Percentiles rank a stretch among this genome's conserved stretches.
These are phyloP conservation scores for Monosporascus sp. DNA, from an alignment of 2,329 filamentous ascomycete species.

Conservation along the genomic window DNA sequence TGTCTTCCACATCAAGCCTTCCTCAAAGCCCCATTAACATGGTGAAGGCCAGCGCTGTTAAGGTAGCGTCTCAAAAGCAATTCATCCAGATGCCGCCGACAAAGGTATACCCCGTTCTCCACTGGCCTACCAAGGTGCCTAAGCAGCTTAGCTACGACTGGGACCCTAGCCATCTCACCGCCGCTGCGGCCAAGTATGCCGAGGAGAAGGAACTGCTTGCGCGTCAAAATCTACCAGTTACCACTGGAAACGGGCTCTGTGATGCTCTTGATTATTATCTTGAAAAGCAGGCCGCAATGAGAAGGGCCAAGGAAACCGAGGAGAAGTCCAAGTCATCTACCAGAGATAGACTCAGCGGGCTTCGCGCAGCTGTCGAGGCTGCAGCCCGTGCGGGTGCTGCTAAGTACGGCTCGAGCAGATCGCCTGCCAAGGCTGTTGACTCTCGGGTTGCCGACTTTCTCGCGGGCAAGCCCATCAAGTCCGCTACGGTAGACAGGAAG, in stretches of 20 bases:
- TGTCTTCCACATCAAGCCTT: not conserved
- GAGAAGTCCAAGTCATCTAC: not conserved
- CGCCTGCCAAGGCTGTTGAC: not conserved
- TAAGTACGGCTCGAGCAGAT: conserved; percentile 1
- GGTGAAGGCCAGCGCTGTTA: no score
- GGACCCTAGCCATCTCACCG: not conserved
- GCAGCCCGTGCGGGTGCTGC: conserved; percentile 1
- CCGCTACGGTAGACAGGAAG: not conserved
- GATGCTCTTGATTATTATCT: not conserved
- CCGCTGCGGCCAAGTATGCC: not conserved
- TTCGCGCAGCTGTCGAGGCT: conserved; percentile 3
- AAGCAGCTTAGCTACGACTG: not conserved
- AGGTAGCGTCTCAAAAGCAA: not conserved
- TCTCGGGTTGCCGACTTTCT: conserved; percentile 1
- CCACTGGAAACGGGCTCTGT: conserved; percentile 1
- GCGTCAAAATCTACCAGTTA: not conserved
- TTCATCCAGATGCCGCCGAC: not conserved
- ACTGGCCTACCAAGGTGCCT: conserved; percentile 1
- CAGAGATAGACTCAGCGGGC: not conserved
- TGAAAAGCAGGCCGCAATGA: not conserved
- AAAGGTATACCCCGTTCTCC: not conserved
- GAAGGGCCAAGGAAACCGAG: not conserved
- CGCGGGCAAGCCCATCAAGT: not conserved
- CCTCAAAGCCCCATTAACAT: not conserved
- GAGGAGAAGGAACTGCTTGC: not conserved